These are phyloP conservation scores for Phytophthora melonis DNA, from an alignment of 352 stramenopile species.

Conservation along the genomic window DNA sequence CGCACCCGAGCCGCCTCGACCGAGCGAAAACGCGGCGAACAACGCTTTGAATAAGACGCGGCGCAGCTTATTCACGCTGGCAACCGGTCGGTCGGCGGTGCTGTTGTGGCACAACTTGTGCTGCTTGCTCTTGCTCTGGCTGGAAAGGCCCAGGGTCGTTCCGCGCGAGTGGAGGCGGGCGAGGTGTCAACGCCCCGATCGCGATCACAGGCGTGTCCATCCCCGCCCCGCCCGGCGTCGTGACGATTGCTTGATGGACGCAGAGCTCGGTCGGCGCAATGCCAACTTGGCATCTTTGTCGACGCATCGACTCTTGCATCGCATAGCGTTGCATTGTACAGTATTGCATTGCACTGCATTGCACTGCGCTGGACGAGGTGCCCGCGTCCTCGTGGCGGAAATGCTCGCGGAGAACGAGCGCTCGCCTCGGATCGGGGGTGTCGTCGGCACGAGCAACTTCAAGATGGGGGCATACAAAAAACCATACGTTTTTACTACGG, in stretches of 20 bases:
- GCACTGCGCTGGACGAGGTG: neutral
- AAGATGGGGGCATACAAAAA: conserved; percentile 22
- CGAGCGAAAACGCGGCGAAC: conserved; percentile 10
- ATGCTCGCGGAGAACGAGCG: neutral
- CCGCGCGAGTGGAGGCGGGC: conserved; percentile 5
- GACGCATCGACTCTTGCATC: neutral
- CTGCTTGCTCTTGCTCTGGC: neutral
- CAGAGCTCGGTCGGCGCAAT: neutral
- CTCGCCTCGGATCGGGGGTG: neutral
- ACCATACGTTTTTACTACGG: conserved; percentile 4
- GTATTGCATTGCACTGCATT: neutral
- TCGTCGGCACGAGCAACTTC: conserved; percentile 15
- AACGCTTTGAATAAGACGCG: conserved; percentile 9
- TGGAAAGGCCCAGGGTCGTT: conserved; percentile 25
- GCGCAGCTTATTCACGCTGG: neutral
- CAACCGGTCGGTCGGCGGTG: neutral
- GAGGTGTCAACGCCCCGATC: conserved; percentile 25
- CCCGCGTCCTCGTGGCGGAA: neutral
- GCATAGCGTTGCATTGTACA: neutral
- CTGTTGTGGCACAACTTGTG: too few species aligned
- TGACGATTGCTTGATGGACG: conserved; percentile 30
- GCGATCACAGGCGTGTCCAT: conserved; percentile 23
- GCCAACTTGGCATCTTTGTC: conserved; percentile 3
- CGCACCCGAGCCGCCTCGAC: neutral
- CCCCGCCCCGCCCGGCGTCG: conserved; percentile 5